Evolutionary conservation across 2,329 filamentous ascomycete genomes (phyloP), one percentile per base, ranked within the genome.

Genomic region (Alternaria sp.): DNA sequence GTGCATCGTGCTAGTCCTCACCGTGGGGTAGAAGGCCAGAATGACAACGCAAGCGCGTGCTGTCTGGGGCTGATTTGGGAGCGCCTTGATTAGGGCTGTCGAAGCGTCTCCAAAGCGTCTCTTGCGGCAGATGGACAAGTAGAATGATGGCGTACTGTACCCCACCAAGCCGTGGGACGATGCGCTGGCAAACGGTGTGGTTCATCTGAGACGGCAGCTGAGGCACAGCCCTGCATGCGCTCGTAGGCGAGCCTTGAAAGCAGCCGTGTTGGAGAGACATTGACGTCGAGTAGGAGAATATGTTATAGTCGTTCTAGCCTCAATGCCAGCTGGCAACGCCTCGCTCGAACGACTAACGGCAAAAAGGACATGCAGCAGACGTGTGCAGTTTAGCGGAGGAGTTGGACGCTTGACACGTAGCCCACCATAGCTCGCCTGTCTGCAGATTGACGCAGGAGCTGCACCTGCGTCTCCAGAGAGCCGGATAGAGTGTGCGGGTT

Each of bases 391-490:
- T 76, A 77, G 75, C 67, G 69, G 74, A 73, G 63, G 65, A 60
- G 59, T 61, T 69, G 59, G 65, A 70, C 73, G 73, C 69, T 74
- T 74, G 71, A 74, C 72, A 75, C 73, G 72, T 76, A 71, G 67
- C 69, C 70, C 70, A 72, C 68, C 70, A 75, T 66, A 62, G 70
- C 73, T 75, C 74, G 73, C 70, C 64, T 70, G 63, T 63, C 73
- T 78, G 76, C 75, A 78, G 57, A 76, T 77, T 78, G 75, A 77
- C 73, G 75, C 76, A 77, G 75, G 71, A 74, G 70, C 73, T 78
- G 75, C 75, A 75, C 62, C 70, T 70, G 67, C 73, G 72, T 71
- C 68, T 67, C 74, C 74, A 75, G 68, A 64, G 62, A 57, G 62
- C 66, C 67, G 73, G 76, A 70, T 68, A 71, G 65, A 69, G 66